These are phyloP conservation scores for Flaveria bidentis DNA, from an alignment of 129 eudicot species.

Conservation along the genomic window DNA sequence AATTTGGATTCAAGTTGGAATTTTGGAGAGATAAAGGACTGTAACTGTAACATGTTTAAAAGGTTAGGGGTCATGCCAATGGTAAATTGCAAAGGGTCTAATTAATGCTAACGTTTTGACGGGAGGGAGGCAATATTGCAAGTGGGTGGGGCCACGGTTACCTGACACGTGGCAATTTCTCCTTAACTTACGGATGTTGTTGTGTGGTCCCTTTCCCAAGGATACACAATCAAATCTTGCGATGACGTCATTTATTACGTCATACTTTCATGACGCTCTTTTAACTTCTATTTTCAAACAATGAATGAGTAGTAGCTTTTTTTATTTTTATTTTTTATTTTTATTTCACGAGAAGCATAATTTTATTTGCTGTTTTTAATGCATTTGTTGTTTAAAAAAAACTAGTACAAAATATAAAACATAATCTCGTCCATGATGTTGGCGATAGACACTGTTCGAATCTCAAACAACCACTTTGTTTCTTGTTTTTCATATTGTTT, in stretches of 20 bases:
- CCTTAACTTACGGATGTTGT: constrained; percentile 35
- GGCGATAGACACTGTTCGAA: no score
- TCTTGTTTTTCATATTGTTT: no score
- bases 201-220: constrained; percentile 30
- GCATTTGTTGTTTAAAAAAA: no score
- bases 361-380: no score
- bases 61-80: constrained; percentile 5
- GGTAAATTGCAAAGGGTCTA: constrained; percentile 1
- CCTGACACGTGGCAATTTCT: constrained; percentile 25
- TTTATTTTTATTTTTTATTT: no score
- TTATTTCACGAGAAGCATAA: no score
- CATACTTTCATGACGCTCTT: constrained; percentile 5
- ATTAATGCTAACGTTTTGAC: constrained; percentile 10
- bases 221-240: constrained; percentile 21
- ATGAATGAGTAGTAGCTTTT: background rate
- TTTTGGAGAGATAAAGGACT: background rate
- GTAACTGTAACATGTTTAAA: background rate
- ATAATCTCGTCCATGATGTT: no score
- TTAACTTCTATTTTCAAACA: background rate
- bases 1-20: background rate
- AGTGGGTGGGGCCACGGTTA: constrained; percentile 29
- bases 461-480: no score
- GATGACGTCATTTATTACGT: constrained; percentile 21
- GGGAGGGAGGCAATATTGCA: constrained; percentile 28
- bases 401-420: no score